Evolutionary conservation across 2,329 filamentous ascomycete genomes (phyloP), one percentile per base, ranked within the genome.

Genomic region (Drechslerella stenobrocha): DNA sequence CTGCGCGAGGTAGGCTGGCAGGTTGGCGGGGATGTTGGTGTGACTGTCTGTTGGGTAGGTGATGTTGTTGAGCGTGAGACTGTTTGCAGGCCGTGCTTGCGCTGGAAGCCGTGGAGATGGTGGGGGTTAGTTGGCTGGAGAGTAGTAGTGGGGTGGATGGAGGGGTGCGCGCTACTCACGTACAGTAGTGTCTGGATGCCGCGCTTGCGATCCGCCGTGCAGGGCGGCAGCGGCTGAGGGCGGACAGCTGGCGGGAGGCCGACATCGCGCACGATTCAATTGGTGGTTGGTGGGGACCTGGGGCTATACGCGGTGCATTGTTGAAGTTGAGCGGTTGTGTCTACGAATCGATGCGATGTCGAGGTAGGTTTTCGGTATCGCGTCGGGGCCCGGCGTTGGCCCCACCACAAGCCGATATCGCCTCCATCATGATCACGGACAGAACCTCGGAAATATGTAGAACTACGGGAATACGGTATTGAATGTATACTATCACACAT

Each of bases 21-120:
- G 91, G 57, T 86, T 87, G 23, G 82, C 73, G 2, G 92, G 86
- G 11, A 88, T 82, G 77, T 98, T 98, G 77, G 87, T 93, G 88
- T 90, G 96, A 52, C 81, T 77, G 75, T 97, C 90, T 15, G 82
- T 86, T 15, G 78, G 74, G 76, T 90, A 90, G 7, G 77, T 78
- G 69, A 80, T 81, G 70, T 83, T 86, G 72, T 86, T 83, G 70
- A 93, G 81, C 8, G 78, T 80, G 70, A 87, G 34, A 13, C 55
- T 77, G 20, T 75, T 73, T 28, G 75, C n/a, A n/a, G n/a, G n/a
- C n/a, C n/a, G n/a, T n/a, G n/a, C n/a, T n/a, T n/a, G n/a, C n/a
- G n/a, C n/a, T n/a, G n/a, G n/a, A n/a, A n/a, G n/a, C n/a, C n/a
- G n/a, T n/a, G n/a, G n/a, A n/a, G n/a, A n/a, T n/a, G n/a, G n/a